Base-by-base conservation (phyloP, 1,139 yeast genomes). In the Diutina rugosa region DNA sequence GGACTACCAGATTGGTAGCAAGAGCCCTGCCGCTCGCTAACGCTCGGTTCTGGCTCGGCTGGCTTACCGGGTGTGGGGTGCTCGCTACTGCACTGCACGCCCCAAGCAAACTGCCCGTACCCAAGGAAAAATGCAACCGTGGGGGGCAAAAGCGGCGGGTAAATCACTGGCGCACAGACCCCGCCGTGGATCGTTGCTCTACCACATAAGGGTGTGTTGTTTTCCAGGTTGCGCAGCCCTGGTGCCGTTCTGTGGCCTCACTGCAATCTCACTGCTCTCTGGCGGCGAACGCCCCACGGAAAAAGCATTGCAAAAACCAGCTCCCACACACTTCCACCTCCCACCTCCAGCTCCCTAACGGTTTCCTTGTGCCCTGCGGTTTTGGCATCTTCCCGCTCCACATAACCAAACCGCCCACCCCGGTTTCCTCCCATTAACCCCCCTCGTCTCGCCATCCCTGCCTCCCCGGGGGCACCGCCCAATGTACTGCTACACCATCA, bases 401-500 rank as follows among this genome's bases (percentile, higher is more conserved):
- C 41, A 35, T 12, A 18, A 35, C 41, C 14, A 35, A 35, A 10
- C 41, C 41, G 14, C 14, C 14, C 41, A 12, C 41, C 41, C 3
- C 14, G 14, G 14, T 35, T 10, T 9, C 41, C 14, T 12, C 41
- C 41, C 14, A 1, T 12, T 5, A 9, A 12, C 41, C 26, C 26
- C 26, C 26, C 26, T 21, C 26, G 26, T 21, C 26, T 3, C 26
- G 26, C 4, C 26, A 21, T 21, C 26, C 26, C 26, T 21, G 26
- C 26, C 26, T 21, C 26, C 26, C 26, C 26, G 46, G 46, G 9
- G 10, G 46, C 16, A 18, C 16, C 10, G 21, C 29, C 14, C 18
- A 12, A 46, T 48, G 51, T 48, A 48, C 32, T 48, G 32, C 51
- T 48, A 48, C 28, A 48, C 35, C 51, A 48, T 48, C 51, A 48